Evolutionary conservation across 2,329 filamentous ascomycete species (phyloP).

Genomic region (Septoria petroselini): DNA sequence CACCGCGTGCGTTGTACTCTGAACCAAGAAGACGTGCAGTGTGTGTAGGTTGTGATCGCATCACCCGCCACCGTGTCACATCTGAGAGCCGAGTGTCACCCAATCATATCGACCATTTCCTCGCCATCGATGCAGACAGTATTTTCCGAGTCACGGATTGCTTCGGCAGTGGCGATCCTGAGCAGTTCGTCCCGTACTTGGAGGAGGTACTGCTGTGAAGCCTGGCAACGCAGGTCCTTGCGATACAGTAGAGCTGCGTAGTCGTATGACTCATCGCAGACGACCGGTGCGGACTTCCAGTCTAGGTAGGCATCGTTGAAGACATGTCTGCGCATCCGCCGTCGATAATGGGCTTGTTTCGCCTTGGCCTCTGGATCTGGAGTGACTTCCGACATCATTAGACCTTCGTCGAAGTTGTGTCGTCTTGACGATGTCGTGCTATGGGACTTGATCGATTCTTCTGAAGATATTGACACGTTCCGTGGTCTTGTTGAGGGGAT

Average conservation of each 20-base stretch:
- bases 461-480: conserved; percentile 7
- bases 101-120: conserved; percentile 30
- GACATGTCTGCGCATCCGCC: conserved; percentile 20
- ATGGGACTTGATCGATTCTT: conserved; percentile 11
- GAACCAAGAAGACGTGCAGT: neutral
- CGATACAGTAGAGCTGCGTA: conserved; percentile 17
- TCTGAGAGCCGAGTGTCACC: conserved; percentile 16
- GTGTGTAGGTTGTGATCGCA: neutral
- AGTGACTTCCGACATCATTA: conserved; percentile 15
- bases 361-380: conserved; percentile 12
- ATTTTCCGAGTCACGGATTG: neutral
- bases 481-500: neutral
- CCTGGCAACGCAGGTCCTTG: conserved; percentile 22
- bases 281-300: conserved; percentile 26
- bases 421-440: conserved; percentile 7
- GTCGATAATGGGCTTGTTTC: conserved; percentile 13
- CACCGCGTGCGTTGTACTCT: no score
- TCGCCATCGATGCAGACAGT: conserved; percentile 22
- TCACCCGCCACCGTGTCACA: neutral
- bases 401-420: conserved; percentile 1
- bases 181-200: conserved; percentile 19
- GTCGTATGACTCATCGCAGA: conserved; percentile 23
- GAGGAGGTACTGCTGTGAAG: conserved; percentile 20
- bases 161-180: neutral
- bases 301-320: conserved; percentile 24